Evolutionary conservation across 768 basidiomycete species (phyloP).

Genomic region (Mycena leptocephala): DNA sequence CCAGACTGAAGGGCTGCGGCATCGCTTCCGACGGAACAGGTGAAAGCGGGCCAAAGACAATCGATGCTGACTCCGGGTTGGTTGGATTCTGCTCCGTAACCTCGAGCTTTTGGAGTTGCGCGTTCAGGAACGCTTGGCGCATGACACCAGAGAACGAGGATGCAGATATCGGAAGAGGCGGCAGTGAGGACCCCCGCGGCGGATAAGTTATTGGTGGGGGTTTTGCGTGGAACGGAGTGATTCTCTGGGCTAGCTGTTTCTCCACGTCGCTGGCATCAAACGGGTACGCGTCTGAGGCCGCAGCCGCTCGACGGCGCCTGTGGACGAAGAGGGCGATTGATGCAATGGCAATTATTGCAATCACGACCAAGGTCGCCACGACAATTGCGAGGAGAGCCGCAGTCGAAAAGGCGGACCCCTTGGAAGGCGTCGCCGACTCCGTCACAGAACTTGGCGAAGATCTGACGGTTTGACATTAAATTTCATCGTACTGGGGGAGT

Average conservation of each 20-base stretch:
- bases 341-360: constrained; percentile 24
- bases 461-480: neutral
- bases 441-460: neutral
- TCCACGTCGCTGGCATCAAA: constrained; percentile 16
- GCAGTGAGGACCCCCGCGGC: neutral
- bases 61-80: neutral
- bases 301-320: constrained; percentile 17
- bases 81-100: neutral
- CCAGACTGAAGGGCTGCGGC: neutral
- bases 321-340: constrained; percentile 25
- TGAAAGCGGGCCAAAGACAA: constrained; percentile 26
- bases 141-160: neutral
- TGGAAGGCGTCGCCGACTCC: neutral
- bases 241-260: constrained; percentile 25
- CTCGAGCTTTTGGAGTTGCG: constrained; percentile 25
- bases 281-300: neutral
- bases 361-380: constrained; percentile 26
- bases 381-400: constrained; percentile 25
- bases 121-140: constrained; percentile 25
- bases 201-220: neutral
- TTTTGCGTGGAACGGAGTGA: constrained; percentile 19
- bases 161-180: neutral
- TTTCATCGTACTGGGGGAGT: neutral
- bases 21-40: constrained; percentile 29
- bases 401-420: neutral